Base-by-base conservation (phyloP, 2,329 filamentous ascomycete genomes). In the Ophidiomyces ophidiicola region DNA sequence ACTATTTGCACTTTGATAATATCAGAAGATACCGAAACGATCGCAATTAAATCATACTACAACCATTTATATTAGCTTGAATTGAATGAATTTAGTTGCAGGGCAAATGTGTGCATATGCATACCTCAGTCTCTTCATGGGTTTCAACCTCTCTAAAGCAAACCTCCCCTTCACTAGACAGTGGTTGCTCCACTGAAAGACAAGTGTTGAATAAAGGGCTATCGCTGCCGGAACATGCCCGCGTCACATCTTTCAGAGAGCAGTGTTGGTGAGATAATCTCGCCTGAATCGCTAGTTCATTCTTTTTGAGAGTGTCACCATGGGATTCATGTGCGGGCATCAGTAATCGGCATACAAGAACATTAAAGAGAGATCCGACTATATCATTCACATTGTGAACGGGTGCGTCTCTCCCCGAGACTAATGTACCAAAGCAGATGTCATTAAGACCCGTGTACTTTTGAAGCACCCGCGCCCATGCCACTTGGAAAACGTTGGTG, bases 391-490 rank as follows among this genome's bases (percentile, higher is more conserved):
- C 54, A 1, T 55, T 55, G 6, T 46, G 34, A 19, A 64, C 49
- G 6, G 56, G 49, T n/a, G 56, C 53, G 23, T 63, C 55, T 5
- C 62, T 51, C 1, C 62, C 62, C 30, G 57, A 58, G 10, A 61
- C 52, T 2, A 57, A 60, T 31, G 57, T 56, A 7, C 59, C 62
- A 51, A 62, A 66, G 4, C 60, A 42, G 5, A 61, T 54, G 36
- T 63, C 57, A 24, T 60, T 50, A 5, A 50, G 54, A 1, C 49
- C 52, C 5, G 57, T 56, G 32, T 59, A 59, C 3, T 49, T 48
- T 5, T 53, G 51, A 1, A 62, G 41, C 2, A 62, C 45, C 15
- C 63, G 28, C 4, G 51, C 58, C 60, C 59, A 63, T 8, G 61
- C 60, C 6, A 56, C 57, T 3, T 58, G 53, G 21, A 63, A 54